Conservation (phyloP, 2,329 filamentous ascomycete genomes). For the Cadophora sp. region DNA sequence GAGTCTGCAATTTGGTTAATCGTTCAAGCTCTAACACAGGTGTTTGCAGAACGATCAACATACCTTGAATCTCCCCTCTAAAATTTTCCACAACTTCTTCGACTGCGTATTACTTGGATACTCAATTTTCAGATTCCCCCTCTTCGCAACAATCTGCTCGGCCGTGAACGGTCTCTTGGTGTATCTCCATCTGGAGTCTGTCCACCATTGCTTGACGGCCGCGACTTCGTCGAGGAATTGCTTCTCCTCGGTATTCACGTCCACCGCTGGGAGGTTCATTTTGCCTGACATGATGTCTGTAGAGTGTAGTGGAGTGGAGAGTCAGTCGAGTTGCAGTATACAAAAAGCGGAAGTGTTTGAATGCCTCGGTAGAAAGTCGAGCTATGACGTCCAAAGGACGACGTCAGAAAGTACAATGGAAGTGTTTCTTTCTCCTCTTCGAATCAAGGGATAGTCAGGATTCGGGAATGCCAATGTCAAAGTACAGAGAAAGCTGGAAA, state of each 20-base stretch:
- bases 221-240: conserved; percentile 76
- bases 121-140: conserved; percentile 87
- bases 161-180: conserved; percentile 94
- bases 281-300: conserved; percentile 40
- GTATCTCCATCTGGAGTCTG: conserved; percentile 86
- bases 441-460: conserved; percentile 10
- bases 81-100: conserved; percentile 93
- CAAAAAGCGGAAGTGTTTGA: not conserved
- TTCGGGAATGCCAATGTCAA: not conserved
- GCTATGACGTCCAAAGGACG: too few relatives aligned
- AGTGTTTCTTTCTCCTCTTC: conserved; percentile 6
- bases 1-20: conserved; percentile 59
- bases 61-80: conserved; percentile 87
- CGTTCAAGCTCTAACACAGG: not conserved
- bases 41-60: not conserved
- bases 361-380: conserved; percentile 6
- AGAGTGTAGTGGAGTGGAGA: conserved; percentile 30
- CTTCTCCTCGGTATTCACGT: conserved; percentile 62
- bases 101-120: conserved; percentile 89
- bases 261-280: conserved; percentile 64
- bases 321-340: conserved; percentile 2
- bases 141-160: conserved; percentile 95
- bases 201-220: conserved; percentile 94
- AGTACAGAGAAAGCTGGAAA: not conserved
- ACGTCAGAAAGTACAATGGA: not conserved